Evolutionary conservation across 768 basidiomycete species (phyloP).

Genomic region (Cystofilobasidium macerans): DNA sequence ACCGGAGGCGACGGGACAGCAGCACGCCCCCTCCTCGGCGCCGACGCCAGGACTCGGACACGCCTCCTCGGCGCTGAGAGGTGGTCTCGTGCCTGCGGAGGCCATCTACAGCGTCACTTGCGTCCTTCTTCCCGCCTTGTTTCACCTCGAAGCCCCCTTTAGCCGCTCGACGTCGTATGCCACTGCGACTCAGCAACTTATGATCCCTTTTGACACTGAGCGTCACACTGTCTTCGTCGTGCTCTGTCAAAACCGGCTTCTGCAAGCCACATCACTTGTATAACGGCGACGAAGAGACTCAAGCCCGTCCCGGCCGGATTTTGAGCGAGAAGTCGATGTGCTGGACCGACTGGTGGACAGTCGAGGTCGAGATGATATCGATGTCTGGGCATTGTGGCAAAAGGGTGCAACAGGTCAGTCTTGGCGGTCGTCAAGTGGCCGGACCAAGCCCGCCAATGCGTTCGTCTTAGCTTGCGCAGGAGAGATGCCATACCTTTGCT

Average conservation of each 20-base stretch:
- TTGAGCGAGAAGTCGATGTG: constrained; percentile 97
- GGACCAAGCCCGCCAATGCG: no score
- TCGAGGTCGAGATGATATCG: constrained; percentile 64
- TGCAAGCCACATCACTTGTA: no score
- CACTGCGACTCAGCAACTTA: no score
- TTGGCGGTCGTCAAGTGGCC: no score
- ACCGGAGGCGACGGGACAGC: constrained; percentile 1
- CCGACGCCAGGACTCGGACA: constrained; percentile 9
- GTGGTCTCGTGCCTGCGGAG: background rate
- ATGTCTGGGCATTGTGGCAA: constrained; percentile 50
- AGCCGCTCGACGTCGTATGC: no score
- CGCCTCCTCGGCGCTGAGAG: constrained; percentile 9
- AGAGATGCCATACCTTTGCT: constrained; percentile 59
- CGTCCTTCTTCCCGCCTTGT: no score
- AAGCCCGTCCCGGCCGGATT: constrained; percentile 50
- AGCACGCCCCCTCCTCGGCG: constrained; percentile 2
- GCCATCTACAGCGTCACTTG: background rate
- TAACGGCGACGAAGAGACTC: no score
- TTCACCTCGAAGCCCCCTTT: no score
- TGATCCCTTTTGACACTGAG: no score
- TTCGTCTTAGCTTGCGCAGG: no score
- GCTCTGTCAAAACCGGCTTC: no score
- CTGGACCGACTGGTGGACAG: constrained; percentile 57
- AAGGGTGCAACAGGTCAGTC: background rate
- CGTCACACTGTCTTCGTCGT: no score